Evolutionary conservation across 2,329 filamentous ascomycete genomes (phyloP).

Genomic region (Talaromyces sp.): DNA sequence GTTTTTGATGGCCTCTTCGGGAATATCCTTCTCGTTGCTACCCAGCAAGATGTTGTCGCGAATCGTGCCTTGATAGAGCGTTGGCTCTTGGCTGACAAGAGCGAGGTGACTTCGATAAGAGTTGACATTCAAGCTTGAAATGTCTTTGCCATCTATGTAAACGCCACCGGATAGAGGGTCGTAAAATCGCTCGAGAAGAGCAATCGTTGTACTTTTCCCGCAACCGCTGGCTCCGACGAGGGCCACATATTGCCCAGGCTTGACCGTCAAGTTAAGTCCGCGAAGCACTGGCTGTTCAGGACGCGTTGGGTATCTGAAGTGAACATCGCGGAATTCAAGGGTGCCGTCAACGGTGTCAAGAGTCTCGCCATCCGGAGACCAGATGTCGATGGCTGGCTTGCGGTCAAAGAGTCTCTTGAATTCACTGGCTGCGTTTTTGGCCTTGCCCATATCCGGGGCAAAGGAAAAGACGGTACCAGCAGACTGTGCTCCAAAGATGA

Average conservation of each 20-base stretch:
- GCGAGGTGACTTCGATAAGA: constrained; percentile 79
- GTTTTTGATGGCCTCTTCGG: constrained; percentile 67
- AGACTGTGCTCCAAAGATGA: constrained; percentile 88
- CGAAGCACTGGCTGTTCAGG: constrained; percentile 88
- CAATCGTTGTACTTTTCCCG: constrained; percentile 91
- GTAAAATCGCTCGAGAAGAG: constrained; percentile 89
- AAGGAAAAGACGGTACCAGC: constrained; percentile 86
- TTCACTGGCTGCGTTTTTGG: constrained; percentile 73
- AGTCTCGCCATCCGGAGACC: constrained; percentile 64
- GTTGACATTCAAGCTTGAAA: constrained; percentile 74
- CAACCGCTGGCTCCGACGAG: constrained; percentile 92
- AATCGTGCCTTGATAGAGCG: constrained; percentile 88
- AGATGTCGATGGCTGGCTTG: constrained; percentile 74
- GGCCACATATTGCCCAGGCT: constrained; percentile 53
- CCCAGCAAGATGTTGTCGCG: constrained; percentile 85
- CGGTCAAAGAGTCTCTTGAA: constrained; percentile 79
- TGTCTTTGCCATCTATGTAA: constrained; percentile 76
- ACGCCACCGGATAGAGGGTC: constrained; percentile 77
- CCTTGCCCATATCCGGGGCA: constrained; percentile 88
- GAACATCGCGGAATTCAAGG: constrained; percentile 86
- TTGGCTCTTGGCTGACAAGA: constrained; percentile 90
- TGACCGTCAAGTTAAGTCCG: constrained; percentile 60
- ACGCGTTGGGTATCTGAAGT: constrained; percentile 89
- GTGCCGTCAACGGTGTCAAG: constrained; percentile 64
- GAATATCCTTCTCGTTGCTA: constrained; percentile 59